phyloP scores from a whole-genome alignment of 2,329 filamentous ascomycete genomes.

The Ophiocordyceps unilateralis region DNA sequence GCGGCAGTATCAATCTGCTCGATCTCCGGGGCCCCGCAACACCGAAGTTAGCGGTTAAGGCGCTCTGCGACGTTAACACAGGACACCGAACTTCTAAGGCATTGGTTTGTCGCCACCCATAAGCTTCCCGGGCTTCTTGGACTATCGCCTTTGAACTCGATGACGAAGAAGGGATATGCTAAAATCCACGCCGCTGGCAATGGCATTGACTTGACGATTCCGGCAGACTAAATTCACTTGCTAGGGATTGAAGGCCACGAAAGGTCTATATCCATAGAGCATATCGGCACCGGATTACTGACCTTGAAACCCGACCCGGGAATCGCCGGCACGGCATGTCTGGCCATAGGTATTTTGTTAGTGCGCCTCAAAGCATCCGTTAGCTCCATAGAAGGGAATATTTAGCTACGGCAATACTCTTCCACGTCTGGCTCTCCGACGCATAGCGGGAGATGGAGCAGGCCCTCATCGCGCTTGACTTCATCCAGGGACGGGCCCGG shows the following conservation, averaged over 20 bases:
- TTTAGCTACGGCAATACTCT: neutral
- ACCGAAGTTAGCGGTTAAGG: slow-evolving; percentile 6
- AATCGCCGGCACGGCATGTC: neutral
- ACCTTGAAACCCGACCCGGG: neutral
- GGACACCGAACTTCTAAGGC: slow-evolving; percentile 12
- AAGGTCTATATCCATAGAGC: neutral
- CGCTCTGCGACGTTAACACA: slow-evolving; percentile 14
- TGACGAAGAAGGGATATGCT: slow-evolving; percentile 3
- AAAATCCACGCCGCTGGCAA: neutral
- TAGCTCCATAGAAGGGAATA: too few relatives aligned
- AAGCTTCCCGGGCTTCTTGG: slow-evolving; percentile 7
- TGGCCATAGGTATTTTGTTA: neutral
- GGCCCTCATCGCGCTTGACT: neutral
- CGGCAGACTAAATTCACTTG: neutral
- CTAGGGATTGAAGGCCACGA: neutral
- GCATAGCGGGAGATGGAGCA: neutral
- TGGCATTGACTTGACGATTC: neutral
- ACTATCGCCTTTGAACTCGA: slow-evolving; percentile 10
- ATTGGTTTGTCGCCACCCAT: slow-evolving; percentile 19
- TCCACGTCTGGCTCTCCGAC: neutral
- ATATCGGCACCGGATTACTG: neutral
- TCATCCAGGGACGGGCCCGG: neutral
- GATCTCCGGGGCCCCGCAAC: neutral
- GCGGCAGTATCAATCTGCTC: slow-evolving; percentile 10
- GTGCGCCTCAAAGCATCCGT: neutral